Percentiles rank a stretch among this genome's conserved stretches.
Conservation (phyloP, 257 asterid genomes). For the Leptodermis oblonga region DNA sequence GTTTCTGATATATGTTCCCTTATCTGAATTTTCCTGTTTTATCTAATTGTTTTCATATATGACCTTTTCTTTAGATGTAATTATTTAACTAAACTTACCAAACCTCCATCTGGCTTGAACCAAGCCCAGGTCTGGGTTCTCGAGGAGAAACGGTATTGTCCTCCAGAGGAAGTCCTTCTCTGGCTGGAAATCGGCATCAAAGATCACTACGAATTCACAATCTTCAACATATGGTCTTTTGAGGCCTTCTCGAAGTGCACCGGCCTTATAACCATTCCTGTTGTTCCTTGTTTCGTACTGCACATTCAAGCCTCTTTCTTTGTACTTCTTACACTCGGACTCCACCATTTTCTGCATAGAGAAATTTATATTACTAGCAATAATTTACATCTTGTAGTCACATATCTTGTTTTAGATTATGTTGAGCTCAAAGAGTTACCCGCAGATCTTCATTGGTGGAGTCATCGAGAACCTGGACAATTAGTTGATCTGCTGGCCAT, state of each 20-base stretch:
- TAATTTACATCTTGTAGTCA: constrained; percentile 4
- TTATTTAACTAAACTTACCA: constrained; percentile 41
- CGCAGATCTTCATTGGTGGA: constrained; percentile 69
- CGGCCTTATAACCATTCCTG: constrained; percentile 92
- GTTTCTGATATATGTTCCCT: neutral
- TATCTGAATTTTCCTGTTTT: neutral
- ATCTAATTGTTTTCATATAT: neutral
- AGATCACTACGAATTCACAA: constrained; percentile 80
- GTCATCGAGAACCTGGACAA: constrained; percentile 87
- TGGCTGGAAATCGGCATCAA: constrained; percentile 96
- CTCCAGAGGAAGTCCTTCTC: constrained; percentile 80
- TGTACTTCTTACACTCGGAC: constrained; percentile 69
- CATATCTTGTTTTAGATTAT: constrained; percentile 3
- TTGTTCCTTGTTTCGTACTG: constrained; percentile 83
- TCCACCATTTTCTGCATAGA: constrained; percentile 58
- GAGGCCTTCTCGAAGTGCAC: constrained; percentile 88
- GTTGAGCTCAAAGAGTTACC: constrained; percentile 40
- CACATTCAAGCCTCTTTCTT: constrained; percentile 58
- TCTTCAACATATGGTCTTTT: constrained; percentile 66
- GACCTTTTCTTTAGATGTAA: constrained; percentile 4
- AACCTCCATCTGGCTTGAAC: constrained; percentile 99
- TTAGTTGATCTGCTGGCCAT: constrained; percentile 75
- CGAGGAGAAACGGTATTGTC: constrained; percentile 72
- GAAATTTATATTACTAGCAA: constrained; percentile 15
- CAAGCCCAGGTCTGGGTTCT: constrained; percentile 78